Percentiles rank a stretch among this genome's conserved stretches.
These are phyloP conservation scores for Sugiyamaella smithiae DNA, from an alignment of 805 yeast species.

Conservation along the genomic window DNA sequence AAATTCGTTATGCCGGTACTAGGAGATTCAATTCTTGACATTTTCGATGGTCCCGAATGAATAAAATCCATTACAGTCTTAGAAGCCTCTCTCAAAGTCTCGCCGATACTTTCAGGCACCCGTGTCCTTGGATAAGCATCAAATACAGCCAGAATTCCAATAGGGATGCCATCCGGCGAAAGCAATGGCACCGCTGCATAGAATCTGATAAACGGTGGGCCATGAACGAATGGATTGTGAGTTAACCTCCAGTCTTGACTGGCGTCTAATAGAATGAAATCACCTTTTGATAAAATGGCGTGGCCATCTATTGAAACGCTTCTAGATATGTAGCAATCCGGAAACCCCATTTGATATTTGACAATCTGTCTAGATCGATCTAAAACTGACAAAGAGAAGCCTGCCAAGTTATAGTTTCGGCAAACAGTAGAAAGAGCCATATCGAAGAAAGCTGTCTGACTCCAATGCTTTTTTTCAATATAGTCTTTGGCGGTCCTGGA, in stretches of 20 bases:
- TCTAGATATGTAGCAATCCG: slow-evolving; percentile 51
- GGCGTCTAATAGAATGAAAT: slow-evolving; percentile 58
- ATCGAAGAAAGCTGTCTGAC: slow-evolving; percentile 37
- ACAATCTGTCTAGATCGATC: slow-evolving; percentile 47
- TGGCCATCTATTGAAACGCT: slow-evolving; percentile 64
- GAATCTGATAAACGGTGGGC: slow-evolving; percentile 56
- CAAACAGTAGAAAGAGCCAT: slow-evolving; percentile 38
- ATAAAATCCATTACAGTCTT: slow-evolving; percentile 18
- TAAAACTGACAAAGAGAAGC: slow-evolving; percentile 59
- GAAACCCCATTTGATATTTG: slow-evolving; percentile 49
- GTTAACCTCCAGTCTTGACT: slow-evolving; percentile 67
- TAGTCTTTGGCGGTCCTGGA: slow-evolving; percentile 32
- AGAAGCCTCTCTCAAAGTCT: slow-evolving; percentile 18
- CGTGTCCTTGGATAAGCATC: slow-evolving; percentile 37
- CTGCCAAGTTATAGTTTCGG: slow-evolving; percentile 44
- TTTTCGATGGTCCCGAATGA: slow-evolving; percentile 8
- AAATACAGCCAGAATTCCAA: slow-evolving; percentile 61
- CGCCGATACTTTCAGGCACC: slow-evolving; percentile 17
- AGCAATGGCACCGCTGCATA: slow-evolving; percentile 63
- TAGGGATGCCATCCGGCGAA: slow-evolving; percentile 38
- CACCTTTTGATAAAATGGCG: slow-evolving; percentile 55
- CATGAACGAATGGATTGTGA: slow-evolving; percentile 61
- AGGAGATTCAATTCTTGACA: slow-evolving; percentile 9
- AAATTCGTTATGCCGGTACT: not conserved
- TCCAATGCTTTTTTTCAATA: slow-evolving; percentile 27